Base-by-base conservation (phyloP, 805 yeast genomes). In the Candida sonorensis region DNA sequence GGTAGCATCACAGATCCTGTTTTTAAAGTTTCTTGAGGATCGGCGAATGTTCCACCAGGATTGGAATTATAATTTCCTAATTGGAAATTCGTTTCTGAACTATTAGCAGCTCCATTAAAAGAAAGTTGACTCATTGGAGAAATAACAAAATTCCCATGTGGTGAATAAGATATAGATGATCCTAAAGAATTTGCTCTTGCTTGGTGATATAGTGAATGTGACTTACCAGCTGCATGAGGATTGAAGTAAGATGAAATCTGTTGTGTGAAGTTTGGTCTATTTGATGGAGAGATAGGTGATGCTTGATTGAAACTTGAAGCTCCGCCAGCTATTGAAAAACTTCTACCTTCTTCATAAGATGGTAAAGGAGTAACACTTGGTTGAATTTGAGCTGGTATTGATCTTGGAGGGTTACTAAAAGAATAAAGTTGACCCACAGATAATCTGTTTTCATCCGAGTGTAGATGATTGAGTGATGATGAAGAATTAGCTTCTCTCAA, bases 391-490 rank as follows among this genome's bases (percentile, higher is more conserved):
- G 41, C 36, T 7, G 57, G 57, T 8, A 50, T 34, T 16, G 53
- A 46, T 21, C 57, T 37, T 7, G 57, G 57, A 7, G 55, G 57
- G 27, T 51, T 51, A 33, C 28, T 39, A 26, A 52, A 31, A 1
- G 53, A 42, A 27, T 52, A 52, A 6, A 32, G 29, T 15, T 36
- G 45, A 15, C 44, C 35, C 13, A 29, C 23, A 6, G 37, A 26
- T 3, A 27, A 26, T 12, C 48, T 33, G 23, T 44, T 45, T 17
- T 43, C 50, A 14, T 45, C 50, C n/a, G 31, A 45, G 39, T 7
- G 39, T 27, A 7, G 39, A 24, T 2, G 41, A 30, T 17, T 37
- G 47, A 12, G 45, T n/a, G n/a, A 39, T 7, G 47, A 31, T 19
- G 35, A 27, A 19, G 46, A 38, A 10, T 40, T 39, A 10, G 40